Evolutionary conservation across 208 protist genomes (phyloP).

Genomic region (Trypanosoma mega): DNA sequence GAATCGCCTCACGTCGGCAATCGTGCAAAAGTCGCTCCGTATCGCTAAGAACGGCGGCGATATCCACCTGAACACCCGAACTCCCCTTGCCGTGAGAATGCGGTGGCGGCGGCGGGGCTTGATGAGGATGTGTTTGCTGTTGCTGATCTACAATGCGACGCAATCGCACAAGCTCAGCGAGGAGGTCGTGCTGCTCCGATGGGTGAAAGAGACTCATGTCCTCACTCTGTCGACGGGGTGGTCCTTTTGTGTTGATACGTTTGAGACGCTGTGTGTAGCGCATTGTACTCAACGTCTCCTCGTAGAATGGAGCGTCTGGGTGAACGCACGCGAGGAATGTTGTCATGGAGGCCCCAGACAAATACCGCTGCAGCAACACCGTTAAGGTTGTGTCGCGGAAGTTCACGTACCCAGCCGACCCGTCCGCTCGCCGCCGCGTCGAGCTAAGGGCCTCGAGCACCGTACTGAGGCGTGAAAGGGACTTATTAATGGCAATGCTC

Average conservation of each 20-base stretch:
- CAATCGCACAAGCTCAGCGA: conserved; percentile 59
- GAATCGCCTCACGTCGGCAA: no score
- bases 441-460: conserved; percentile 82
- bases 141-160: conserved; percentile 40
- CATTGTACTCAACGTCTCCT: conserved; percentile 85
- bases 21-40: no score
- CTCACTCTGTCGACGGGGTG: conserved; percentile 24
- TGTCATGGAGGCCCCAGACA: conserved; percentile 74
- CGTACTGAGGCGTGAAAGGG: conserved; percentile 83
- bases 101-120: background rate
- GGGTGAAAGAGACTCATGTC: conserved; percentile 41
- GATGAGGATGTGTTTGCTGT: conserved; percentile 22
- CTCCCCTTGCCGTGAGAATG: no score
- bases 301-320: conserved; percentile 46
- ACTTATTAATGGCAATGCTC: conserved; percentile 91
- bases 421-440: conserved; percentile 41
- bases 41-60: no score
- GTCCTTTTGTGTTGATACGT: conserved; percentile 57
- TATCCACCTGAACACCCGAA: no score
- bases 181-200: conserved; percentile 44
- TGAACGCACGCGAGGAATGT: conserved; percentile 90
- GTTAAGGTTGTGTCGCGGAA: conserved; percentile 87
- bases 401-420: conserved; percentile 67
- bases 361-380: conserved; percentile 86
- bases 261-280: conserved; percentile 85